Evolutionary conservation across 345 rosid species (phyloP).

Genomic region (Sonneratia alba): DNA sequence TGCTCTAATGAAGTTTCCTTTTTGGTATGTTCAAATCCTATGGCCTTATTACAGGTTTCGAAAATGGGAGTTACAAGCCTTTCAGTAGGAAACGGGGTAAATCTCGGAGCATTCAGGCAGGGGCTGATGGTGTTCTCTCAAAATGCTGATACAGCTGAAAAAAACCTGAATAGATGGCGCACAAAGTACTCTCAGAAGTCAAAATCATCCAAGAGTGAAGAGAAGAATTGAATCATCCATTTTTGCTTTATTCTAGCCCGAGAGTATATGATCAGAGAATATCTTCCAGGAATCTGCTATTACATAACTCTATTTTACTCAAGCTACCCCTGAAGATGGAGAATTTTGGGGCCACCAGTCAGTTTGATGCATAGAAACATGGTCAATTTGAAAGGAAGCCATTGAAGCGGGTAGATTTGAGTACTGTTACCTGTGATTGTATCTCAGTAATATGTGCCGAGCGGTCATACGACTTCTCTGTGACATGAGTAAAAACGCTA

Average conservation of each 20-base stretch:
- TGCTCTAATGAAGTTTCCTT: background rate
- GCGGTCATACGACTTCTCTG: too few species aligned
- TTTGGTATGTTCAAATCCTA: background rate
- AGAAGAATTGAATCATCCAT: background rate
- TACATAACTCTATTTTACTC: background rate
- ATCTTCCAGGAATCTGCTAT: background rate
- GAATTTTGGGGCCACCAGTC: background rate
- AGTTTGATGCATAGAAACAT: background rate
- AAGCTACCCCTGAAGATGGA: background rate
- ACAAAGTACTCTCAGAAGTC: conserved; percentile 45
- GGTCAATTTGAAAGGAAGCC: background rate
- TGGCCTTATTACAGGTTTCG: conserved; percentile 35
- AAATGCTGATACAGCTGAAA: conserved; percentile 35
- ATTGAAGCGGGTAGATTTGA: background rate
- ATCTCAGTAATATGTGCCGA: too few species aligned
- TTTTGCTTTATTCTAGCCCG: background rate
- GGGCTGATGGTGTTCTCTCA: conserved; percentile 60
- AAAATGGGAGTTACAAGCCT: conserved; percentile 78
- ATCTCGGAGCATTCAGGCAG: conserved; percentile 63
- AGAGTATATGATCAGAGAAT: background rate
- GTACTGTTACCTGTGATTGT: too few species aligned
- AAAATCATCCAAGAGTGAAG: conserved; percentile 30
- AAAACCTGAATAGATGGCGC: conserved; percentile 57
- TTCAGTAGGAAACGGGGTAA: conserved; percentile 54
- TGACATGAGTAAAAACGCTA: too few species aligned